Conservation (phyloP, 2,329 filamentous ascomycete genomes). For the Alternaria longipes region DNA sequence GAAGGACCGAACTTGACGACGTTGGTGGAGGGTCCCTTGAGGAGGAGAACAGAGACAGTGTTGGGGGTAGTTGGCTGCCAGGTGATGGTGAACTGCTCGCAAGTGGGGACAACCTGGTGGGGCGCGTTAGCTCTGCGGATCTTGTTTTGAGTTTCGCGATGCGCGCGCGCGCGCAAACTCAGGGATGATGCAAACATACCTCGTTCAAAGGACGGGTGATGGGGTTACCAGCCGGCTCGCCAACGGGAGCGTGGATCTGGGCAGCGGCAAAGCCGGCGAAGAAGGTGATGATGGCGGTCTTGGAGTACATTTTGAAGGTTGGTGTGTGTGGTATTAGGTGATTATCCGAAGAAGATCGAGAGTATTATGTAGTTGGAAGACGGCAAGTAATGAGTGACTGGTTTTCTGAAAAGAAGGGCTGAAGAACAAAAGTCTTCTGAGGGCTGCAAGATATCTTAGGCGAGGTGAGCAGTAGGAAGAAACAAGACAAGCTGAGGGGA, state of each 20-base stretch:
- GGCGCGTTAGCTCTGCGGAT: constrained; percentile 13
- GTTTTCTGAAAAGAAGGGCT: constrained; percentile 37
- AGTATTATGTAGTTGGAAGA: constrained; percentile 28
- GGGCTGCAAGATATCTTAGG: constrained; percentile 17
- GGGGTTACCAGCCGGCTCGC: constrained; percentile 61
- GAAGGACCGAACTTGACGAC: constrained; percentile 61
- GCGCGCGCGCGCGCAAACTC: neutral
- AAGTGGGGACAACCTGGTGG: constrained; percentile 61
- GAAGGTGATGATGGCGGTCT: constrained; percentile 57
- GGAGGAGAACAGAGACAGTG: constrained; percentile 66
- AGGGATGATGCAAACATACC: constrained; percentile 35
- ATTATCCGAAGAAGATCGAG: constrained; percentile 36
- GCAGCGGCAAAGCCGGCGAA: constrained; percentile 61
- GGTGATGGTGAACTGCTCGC: constrained; percentile 65
- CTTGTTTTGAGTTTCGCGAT: constrained; percentile 2
- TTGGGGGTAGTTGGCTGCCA: constrained; percentile 62
- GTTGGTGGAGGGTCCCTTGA: constrained; percentile 67
- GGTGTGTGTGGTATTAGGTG: constrained; percentile 32
- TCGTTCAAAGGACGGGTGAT: constrained; percentile 62
- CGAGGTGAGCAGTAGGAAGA: constrained; percentile 20
- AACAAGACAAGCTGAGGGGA: constrained; percentile 16
- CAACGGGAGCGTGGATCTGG: constrained; percentile 40
- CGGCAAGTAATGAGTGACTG: constrained; percentile 30
- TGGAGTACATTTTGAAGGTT: constrained; percentile 46
- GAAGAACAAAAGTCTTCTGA: constrained; percentile 39